Base-by-base conservation (phyloP, 2,329 filamentous ascomycete genomes). In the Colletotrichum magnum region DNA sequence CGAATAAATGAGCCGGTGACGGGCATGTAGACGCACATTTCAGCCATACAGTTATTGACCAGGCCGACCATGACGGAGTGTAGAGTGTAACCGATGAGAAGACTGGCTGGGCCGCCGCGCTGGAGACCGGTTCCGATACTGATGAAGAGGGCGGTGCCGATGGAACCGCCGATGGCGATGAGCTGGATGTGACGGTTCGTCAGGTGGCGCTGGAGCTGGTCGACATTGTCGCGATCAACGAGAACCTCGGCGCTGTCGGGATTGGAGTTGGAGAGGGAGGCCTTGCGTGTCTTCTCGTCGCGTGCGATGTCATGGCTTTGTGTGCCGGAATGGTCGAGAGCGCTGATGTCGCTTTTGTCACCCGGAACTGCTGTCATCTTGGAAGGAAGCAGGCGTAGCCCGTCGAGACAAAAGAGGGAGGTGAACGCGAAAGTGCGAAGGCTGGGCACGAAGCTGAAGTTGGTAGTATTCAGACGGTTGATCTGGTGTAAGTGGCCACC, bases 21-120 rank as follows among this genome's bases (percentile, higher is more conserved):
- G 26, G 90, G 90, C 83, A 90, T 89, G 71, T 86, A 87, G 45
- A 84, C 83, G 36, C 82, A 86, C 89, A 92, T 92, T 77, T 92
- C 90, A 9, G 90, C 89, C 68, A 91, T 83, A 70, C 85, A 86
- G 75, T 91, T 92, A 83, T 91, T 92, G 75, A 92, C 87, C 54
- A 90, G 80, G 26, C 82, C 89, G 68, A 92, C 82, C 62, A 91
- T 75, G 73, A 81, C 76, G 45, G 82, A 83, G 76, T 91, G 90
- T 51, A 89, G 71, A 41, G 83, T 81, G 75, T 88, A 92, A 45
- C 87, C 89, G 66, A 92, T 76, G 70, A 92, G 82, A 48, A 92
- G 79, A 66, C 83, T 86, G 54, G 79, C 81, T 2, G 83, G 82
- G 21, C 83, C 83, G 32, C 82, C 83, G n/a, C 73, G 73, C 65